Evolutionary conservation across 2,329 filamentous ascomycete species (phyloP).

Genomic region (Fusarium nurragi): DNA sequence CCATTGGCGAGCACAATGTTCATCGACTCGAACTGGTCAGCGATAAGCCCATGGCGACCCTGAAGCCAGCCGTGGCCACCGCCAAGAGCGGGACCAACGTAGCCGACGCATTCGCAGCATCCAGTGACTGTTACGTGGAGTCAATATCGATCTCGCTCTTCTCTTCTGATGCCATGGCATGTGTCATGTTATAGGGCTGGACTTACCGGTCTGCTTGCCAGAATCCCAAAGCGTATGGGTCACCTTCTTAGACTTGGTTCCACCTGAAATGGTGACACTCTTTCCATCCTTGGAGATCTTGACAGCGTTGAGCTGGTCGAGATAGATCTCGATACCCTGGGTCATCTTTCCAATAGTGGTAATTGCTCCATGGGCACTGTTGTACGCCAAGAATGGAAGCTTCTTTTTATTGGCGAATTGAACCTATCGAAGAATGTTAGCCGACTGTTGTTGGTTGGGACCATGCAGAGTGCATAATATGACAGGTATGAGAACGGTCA

Average conservation of each 20-base stretch:
- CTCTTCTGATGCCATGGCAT: fast-evolving
- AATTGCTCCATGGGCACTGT: constrained; percentile 4
- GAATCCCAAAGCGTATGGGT: constrained; percentile 40
- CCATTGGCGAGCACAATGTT: constrained; percentile 48
- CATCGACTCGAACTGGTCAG: constrained; percentile 47
- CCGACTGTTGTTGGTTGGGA: neutral
- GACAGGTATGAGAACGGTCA: neutral
- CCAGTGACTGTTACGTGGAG: constrained; percentile 22
- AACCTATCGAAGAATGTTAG: neutral
- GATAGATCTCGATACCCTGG: constrained; percentile 11
- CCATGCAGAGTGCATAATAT: neutral
- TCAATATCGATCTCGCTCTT: neutral
- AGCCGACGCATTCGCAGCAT: constrained; percentile 40
- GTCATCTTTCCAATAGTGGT: constrained; percentile 4
- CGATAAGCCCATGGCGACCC: constrained; percentile 41
- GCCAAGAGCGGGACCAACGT: constrained; percentile 43
- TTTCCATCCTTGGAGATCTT: constrained; percentile 11
- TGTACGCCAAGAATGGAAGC: neutral
- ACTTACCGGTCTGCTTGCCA: constrained; percentile 1
- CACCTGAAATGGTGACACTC: neutral
- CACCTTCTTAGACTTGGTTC: constrained; percentile 3
- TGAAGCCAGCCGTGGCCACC: constrained; percentile 46
- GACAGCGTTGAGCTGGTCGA: constrained; percentile 2
- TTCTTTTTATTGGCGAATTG: constrained; percentile 14
- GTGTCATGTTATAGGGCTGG: fast-evolving